Base-by-base conservation (phyloP, 371 early-diverging fungal genomes). In the Rhizopus stolonifer region DNA sequence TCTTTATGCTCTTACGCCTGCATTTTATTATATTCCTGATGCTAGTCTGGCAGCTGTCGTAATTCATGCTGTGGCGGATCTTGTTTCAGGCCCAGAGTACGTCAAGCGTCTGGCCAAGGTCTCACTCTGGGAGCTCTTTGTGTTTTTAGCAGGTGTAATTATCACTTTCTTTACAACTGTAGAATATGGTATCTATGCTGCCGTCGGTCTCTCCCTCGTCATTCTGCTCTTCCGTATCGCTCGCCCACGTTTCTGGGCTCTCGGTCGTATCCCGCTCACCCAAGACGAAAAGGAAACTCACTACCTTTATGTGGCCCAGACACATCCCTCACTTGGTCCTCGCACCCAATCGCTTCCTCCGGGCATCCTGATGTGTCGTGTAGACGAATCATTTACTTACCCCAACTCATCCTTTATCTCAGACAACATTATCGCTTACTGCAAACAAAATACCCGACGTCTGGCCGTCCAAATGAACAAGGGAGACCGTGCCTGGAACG, bases 11-110 rank as follows among this genome's bases (percentile, higher is more conserved):
- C 70, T 94, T 46, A 90, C 93, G 0, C 87, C 88, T 10, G 87
- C 87, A 4, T 91, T 96, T 65, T 89, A 82, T 68, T 94, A 84
- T 64, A 91, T 96, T 38, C 92, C 96, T 9, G 82, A 82, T 44
- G 85, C 95, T 6, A 74, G 73, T 1, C 74, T 94, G 2, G 77
- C 92, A 22, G 90, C 92, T 1, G 82, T 95, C 19, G 92, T 94
- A 29, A 87, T 93, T 43, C 81, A 76, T 46, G 86, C 88, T 24
- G 86, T 88, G 9, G 61, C 75, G 32, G 85, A 84, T 52, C 67
- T 87, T 46, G 69, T 85, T 8, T 64, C 72, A 17, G 77, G 76
- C 13, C 72, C 68, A 31, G 38, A 40, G 7, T 60, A 73, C 55
- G 23, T 65, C 38, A 59, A 71, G 54, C 61, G 66, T 52, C 53